Percentiles rank a stretch among this genome's conserved stretches.
phyloP scores from a whole-genome alignment of 2,329 filamentous ascomycete genomes.

The Beauveria asiatica region DNA sequence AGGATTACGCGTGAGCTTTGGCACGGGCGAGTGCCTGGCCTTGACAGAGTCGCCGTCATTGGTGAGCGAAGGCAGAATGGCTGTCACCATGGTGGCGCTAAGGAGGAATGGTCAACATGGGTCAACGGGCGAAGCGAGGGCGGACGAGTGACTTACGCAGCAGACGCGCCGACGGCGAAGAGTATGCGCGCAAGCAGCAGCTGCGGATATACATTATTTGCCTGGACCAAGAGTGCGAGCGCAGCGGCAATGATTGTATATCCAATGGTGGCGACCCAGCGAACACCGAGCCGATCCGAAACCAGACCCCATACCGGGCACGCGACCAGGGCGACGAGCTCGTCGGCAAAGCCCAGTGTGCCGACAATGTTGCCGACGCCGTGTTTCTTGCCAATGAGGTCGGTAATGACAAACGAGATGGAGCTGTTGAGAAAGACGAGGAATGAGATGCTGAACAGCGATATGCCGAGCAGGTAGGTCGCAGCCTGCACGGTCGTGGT shows the following conservation, averaged over 20 bases:
- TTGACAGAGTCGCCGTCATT: slow-evolving; percentile 34
- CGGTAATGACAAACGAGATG: slow-evolving; percentile 77
- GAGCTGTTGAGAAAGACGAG: slow-evolving; percentile 83
- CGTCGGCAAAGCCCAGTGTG: slow-evolving; percentile 77
- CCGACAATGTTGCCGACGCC: slow-evolving; percentile 74
- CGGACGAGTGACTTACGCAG: slow-evolving; percentile 47
- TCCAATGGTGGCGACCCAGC: slow-evolving; percentile 64
- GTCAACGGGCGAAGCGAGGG: neutral
- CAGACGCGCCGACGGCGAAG: slow-evolving; percentile 88
- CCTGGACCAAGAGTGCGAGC: slow-evolving; percentile 75
- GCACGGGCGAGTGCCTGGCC: slow-evolving; percentile 18
- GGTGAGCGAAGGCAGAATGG: slow-evolving; percentile 69
- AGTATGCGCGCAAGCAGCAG: slow-evolving; percentile 74
- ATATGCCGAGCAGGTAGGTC: slow-evolving; percentile 73
- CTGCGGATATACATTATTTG: slow-evolving; percentile 79
- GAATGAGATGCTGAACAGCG: slow-evolving; percentile 80
- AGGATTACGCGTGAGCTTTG: slow-evolving; percentile 30
- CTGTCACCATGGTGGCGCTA: slow-evolving; percentile 90
- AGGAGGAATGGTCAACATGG: neutral
- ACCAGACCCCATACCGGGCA: slow-evolving; percentile 73
- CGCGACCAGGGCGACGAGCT: slow-evolving; percentile 71
- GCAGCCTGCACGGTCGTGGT: slow-evolving; percentile 55
- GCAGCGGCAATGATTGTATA: slow-evolving; percentile 74
- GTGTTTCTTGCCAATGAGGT: slow-evolving; percentile 65
- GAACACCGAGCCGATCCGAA: slow-evolving; percentile 68